Conservation (phyloP, 306 rosid species). For the Fragaria vesca region DNA sequence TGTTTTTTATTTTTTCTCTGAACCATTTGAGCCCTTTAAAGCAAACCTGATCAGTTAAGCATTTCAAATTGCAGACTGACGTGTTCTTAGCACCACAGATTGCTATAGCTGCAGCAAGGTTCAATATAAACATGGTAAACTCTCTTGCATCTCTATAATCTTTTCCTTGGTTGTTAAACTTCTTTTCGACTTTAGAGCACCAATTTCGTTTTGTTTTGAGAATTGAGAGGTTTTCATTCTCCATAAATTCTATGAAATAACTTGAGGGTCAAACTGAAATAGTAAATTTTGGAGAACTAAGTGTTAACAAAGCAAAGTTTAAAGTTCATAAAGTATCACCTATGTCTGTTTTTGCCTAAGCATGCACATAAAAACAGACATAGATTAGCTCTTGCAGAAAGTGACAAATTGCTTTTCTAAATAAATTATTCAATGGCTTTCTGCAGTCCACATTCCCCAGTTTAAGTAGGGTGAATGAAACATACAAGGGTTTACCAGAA, state of each 20-base stretch:
- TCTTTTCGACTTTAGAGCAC: background rate
- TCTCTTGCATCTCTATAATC: slow-evolving; percentile 11
- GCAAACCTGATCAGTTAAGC: slow-evolving; percentile 9
- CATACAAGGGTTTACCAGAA: slow-evolving; percentile 42
- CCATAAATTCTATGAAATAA: background rate
- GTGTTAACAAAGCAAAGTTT: background rate
- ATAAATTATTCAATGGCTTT: background rate
- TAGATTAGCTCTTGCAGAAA: background rate
- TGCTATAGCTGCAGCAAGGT: slow-evolving; percentile 17
- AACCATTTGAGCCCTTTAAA: background rate
- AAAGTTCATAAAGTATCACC: background rate
- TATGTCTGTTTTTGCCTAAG: background rate
- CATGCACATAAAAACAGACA: background rate
- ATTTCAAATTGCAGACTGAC: slow-evolving; percentile 33
- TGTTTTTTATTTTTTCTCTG: background rate
- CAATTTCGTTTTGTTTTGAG: background rate
- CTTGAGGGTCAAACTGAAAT: background rate
- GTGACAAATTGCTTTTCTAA: background rate
- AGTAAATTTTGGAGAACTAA: background rate
- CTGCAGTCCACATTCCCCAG: slow-evolving; percentile 45
- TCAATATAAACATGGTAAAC: slow-evolving; percentile 36
- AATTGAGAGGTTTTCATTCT: background rate
- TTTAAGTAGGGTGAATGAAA: slow-evolving; percentile 39
- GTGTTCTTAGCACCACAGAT: slow-evolving; percentile 51
- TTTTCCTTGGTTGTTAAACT: background rate